These are phyloP conservation scores for Aspergillus clavatus DNA, from an alignment of 2,329 filamentous ascomycete species.

Conservation along the genomic window DNA sequence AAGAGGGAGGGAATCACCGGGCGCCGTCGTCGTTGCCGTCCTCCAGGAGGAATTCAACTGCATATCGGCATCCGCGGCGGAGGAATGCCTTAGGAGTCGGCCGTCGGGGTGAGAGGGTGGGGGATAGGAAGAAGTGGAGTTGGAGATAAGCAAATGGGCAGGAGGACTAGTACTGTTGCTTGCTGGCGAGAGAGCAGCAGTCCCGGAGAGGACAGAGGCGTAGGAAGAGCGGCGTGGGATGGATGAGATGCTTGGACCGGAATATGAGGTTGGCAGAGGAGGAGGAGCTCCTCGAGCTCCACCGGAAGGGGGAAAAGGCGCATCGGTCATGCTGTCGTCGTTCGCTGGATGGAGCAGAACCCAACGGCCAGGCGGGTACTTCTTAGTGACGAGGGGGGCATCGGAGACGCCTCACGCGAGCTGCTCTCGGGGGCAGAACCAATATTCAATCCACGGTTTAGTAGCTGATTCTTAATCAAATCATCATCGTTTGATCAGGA, in stretches of 20 bases:
- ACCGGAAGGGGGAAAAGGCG: constrained; percentile 39
- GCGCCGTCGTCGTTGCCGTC: constrained; percentile 42
- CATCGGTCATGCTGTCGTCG: constrained; percentile 42
- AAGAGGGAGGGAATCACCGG: constrained; percentile 38
- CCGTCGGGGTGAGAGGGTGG: constrained; percentile 31
- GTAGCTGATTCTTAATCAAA: background rate
- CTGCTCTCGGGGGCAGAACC: constrained; percentile 1
- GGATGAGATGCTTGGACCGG: constrained; percentile 33
- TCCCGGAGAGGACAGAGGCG: constrained; percentile 57
- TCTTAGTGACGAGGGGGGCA: constrained; percentile 1
- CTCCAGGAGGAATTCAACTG: constrained; percentile 46
- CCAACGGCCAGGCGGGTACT: constrained; percentile 6
- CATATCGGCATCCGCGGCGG: constrained; percentile 47
- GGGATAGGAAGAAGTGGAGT: constrained; percentile 33
- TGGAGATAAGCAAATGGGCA: constrained; percentile 51
- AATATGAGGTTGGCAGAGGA: constrained; percentile 30
- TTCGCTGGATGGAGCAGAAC: constrained; percentile 15
- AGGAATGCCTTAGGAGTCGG: constrained; percentile 30
- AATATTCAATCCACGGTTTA: background rate
- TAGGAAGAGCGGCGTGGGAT: constrained; percentile 55
- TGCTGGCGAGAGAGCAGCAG: constrained; percentile 37
- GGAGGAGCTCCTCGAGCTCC: constrained; percentile 32
- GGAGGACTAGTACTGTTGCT: constrained; percentile 42
- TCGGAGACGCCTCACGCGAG: constrained; percentile 5
- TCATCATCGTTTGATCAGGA: background rate